These are phyloP conservation scores for Candida sanyaensis DNA, from an alignment of 1,139 yeast species.

Conservation along the genomic window DNA sequence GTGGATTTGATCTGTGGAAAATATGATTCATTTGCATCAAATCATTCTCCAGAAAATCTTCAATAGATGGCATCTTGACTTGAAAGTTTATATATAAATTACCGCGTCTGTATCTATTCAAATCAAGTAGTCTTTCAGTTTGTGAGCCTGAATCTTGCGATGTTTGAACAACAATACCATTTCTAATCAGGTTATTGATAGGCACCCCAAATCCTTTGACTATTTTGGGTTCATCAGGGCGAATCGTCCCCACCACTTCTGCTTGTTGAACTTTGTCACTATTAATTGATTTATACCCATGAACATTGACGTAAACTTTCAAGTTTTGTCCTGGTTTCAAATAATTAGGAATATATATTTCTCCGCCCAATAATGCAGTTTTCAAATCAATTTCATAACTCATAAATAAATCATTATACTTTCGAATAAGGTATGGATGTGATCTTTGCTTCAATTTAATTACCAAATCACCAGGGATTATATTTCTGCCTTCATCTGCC, in stretches of 20 bases:
- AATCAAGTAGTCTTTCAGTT: conserved; percentile 20
- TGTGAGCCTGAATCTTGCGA: conserved; percentile 19
- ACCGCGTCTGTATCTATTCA: conserved; percentile 30
- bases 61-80: conserved; percentile 34
- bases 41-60: conserved; percentile 28
- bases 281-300: conserved; percentile 31
- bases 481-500: conserved; percentile 63
- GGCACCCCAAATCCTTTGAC: conserved; percentile 66
- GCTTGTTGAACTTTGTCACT: conserved; percentile 36
- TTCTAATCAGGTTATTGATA: conserved; percentile 38
- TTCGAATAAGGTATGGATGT: conserved; percentile 49
- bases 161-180: conserved; percentile 21
- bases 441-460: conserved; percentile 39
- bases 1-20: conserved; percentile 11
- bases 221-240: conserved; percentile 48
- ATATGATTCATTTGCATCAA: conserved; percentile 24
- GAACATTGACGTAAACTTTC: conserved; percentile 40
- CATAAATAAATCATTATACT: conserved; percentile 48
- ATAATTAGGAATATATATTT: conserved; percentile 45
- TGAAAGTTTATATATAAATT: conserved; percentile 45
- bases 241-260: conserved; percentile 48
- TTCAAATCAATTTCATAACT: conserved; percentile 48
- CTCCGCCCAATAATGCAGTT: conserved; percentile 60
- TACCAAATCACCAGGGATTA: conserved; percentile 68
- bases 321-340: conserved; percentile 42